A percentile compares a stretch with the other conserved stretches of the same genome.
Evolutionary conservation across 768 basidiomycete species (phyloP).

Genomic region (Leccinum subtestaceum): DNA sequence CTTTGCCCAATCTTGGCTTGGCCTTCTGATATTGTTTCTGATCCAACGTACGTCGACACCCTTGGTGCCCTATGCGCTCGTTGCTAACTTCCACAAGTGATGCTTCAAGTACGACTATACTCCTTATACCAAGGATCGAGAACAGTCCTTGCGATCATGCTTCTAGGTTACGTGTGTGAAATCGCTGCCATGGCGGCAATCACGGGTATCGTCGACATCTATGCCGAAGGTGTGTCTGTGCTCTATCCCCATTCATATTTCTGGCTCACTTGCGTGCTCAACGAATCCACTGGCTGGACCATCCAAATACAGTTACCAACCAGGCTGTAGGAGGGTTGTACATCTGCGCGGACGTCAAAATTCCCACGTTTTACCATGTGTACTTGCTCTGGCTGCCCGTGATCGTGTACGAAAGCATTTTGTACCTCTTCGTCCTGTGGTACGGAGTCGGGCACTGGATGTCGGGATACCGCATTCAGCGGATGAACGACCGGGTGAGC

Average conservation of each 20-base stretch:
- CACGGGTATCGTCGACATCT: not conserved
- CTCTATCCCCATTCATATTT: not conserved
- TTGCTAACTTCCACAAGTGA: constrained; percentile 5
- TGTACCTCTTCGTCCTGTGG: constrained; percentile 12
- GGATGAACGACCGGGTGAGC: not conserved
- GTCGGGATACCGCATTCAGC: not conserved
- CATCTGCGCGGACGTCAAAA: constrained; percentile 4
- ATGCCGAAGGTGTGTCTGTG: not conserved
- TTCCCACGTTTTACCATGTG: not conserved
- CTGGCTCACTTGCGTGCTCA: not conserved
- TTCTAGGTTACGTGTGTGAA: constrained; percentile 11
- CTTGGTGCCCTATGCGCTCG: not conserved
- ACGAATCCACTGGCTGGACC: not conserved
- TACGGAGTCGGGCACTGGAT: not conserved
- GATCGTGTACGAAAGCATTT: constrained; percentile 4
- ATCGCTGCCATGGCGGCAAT: constrained; percentile 5
- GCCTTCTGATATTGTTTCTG: not conserved
- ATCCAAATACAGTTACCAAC: not conserved
- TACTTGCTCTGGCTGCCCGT: constrained; percentile 11
- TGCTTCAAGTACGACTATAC: constrained; percentile 18
- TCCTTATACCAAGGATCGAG: constrained; percentile 10
- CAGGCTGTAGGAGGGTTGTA: not conserved
- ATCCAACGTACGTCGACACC: constrained; percentile 7
- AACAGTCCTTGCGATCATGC: constrained; percentile 8
- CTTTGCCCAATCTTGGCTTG: constrained; percentile 8